These are phyloP conservation scores for Debaryomyces coudertii DNA, from an alignment of 1,139 yeast genomes.

Conservation along the genomic window DNA sequence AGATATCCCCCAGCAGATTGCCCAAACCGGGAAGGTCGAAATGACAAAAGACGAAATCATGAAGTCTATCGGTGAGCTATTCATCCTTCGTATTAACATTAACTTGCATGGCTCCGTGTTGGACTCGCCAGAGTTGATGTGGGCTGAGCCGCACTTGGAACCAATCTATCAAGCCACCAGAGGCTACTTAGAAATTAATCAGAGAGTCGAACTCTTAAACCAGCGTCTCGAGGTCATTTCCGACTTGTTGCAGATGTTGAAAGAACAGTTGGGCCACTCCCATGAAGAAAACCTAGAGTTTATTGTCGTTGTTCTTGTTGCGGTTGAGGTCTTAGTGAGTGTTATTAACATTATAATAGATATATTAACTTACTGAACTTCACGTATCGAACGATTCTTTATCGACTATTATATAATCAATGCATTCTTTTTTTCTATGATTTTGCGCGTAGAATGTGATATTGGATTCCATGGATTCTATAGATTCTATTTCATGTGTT, in stretches of 20 bases:
- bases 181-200: slow-evolving; percentile 92
- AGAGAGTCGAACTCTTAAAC: slow-evolving; percentile 83
- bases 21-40: slow-evolving; percentile 89
- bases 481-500: neutral
- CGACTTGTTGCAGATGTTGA: slow-evolving; percentile 90
- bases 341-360: slow-evolving; percentile 64
- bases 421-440: neutral
- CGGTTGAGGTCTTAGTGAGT: slow-evolving; percentile 89
- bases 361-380: slow-evolving; percentile 32
- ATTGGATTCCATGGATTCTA: neutral
- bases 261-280: slow-evolving; percentile 93
- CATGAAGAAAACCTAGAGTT: slow-evolving; percentile 90
- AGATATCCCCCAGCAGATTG: slow-evolving; percentile 94
- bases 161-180: slow-evolving; percentile 97
- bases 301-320: slow-evolving; percentile 89
- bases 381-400: neutral
- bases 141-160: slow-evolving; percentile 97
- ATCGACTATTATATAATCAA: neutral
- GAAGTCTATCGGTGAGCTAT: slow-evolving; percentile 95
- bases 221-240: slow-evolving; percentile 92
- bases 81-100: slow-evolving; percentile 85
- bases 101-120: slow-evolving; percentile 93
- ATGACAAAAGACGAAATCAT: slow-evolving; percentile 93
- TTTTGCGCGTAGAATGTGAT: neutral
- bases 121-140: slow-evolving; percentile 96